Base-by-base conservation (phyloP, 495 filamentous ascomycete species). In the Lineolata rhizophorae region DNA sequence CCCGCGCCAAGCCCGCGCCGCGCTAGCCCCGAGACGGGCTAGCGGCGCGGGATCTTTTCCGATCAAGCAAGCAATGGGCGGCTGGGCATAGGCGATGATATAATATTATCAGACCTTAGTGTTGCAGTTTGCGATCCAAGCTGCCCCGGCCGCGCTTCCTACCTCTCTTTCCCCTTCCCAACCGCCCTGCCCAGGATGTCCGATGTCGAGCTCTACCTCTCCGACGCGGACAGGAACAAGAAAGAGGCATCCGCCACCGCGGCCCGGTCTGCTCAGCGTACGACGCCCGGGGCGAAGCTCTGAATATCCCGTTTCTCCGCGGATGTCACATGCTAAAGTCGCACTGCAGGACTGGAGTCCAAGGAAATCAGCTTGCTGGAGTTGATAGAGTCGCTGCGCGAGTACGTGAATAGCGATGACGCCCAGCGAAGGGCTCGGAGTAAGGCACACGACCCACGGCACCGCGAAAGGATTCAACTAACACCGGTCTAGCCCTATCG, bases 401-500 rank as follows among this genome's bases (percentile, higher is more conserved):
- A 74, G 50, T 76, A 76, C 32, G 60, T 80, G 36, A 76, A 74
- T 31, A 65, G 74, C 41, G 73, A 78, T 35, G 72, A 80, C 48
- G 55, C 56, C 26, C 60, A 61, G 18, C 46, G 70, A 16, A 62
- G 75, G 5, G 59, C 68, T 14, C 76, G 72, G 53, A 43, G 52
- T 55, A 32, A 13, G 34, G 11, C 1, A 28, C 10, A 20, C 13
- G n/a, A 32, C 19, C 15, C 18, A 4, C 4, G 13, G 21, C 24
- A 28, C 10, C 32, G 10, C 16, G 30, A 11, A 11, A 26, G 5
- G 15, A 15, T 10, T 33, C 34, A 15, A 28, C 17, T 9, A 5
- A 19, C 24, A 29, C 18, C 24, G 8, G 14, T 6, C 9, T 32
- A 50, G 68, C 70, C 0, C 61, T 80, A 38, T 62, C 64, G 20